Base-by-base conservation (phyloP, 2,329 filamentous ascomycete genomes). In the Stachybotrys chartarum region DNA sequence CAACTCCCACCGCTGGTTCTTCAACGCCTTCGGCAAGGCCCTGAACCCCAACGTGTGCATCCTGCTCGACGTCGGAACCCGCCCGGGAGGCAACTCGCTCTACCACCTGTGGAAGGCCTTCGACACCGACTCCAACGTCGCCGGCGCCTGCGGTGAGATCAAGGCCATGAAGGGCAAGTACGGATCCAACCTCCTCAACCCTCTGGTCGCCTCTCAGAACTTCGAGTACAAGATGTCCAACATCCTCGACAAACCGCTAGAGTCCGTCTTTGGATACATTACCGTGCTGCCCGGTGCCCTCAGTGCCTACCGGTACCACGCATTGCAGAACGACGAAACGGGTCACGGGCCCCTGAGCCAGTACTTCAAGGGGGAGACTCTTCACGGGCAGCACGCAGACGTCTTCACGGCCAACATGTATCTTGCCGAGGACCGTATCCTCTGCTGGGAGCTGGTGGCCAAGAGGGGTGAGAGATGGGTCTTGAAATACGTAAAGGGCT, bases 211-310 rank as follows among this genome's bases (percentile, higher is more conserved):
- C 0, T 96, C 91, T 50, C 94, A 99, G 66, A 99, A 99, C 70
- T 99, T 99, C 63, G 94, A 99, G 76, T 99, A 99, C 78, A 99
- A 99, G 73, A 97, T 99, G 91, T 96, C 91, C 46, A 99, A 99
- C 65, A 99, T 99, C 65, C 79, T 99, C 30, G 94, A 99, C 70
- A 99, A 99, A 72, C 94, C 94, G 0, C 78, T 99, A 2, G 94
- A 99, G 70, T 96, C 91, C 0, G 93, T 96, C 0, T 99, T 99
- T 70, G 94, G 94, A 2, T 99, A 97, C 69, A 99, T 99, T 63
- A 97, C 93, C 6, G 94, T 99, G 63, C 76, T 99, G 60, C 95
- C 94, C 0, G 95, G 94, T 72, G 94, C 94, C 1, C 81, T 99
- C 53, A 96, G 90, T 68, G 94, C 94, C 1, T 99, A 99, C 70